Percentiles rank a stretch among this genome's conserved stretches.
Conservation (phyloP, 139 green algal species). For the Chlorella sorokiniana region DNA sequence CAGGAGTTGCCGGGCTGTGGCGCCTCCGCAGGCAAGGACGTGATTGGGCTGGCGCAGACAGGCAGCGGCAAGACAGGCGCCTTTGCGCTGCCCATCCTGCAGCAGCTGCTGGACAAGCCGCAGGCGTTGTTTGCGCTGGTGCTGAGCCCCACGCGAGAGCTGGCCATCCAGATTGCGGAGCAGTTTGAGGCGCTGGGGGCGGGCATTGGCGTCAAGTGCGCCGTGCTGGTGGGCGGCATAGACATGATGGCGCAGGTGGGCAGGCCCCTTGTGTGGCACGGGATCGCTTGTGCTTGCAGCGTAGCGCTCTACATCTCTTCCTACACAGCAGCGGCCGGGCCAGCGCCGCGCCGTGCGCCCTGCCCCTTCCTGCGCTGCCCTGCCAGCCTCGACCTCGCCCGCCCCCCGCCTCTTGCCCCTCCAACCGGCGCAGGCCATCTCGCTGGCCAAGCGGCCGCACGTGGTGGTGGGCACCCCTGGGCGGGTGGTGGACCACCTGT, state of each 20-base stretch:
- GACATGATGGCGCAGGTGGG: conserved; percentile 95
- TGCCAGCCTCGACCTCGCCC: background rate
- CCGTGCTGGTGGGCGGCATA: conserved; percentile 95
- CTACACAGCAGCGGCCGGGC: background rate
- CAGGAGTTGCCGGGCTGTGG: too few relatives aligned
- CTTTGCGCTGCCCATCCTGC: conserved; percentile 96
- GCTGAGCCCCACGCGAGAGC: conserved; percentile 95
- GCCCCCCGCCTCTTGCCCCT: background rate
- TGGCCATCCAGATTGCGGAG: conserved; percentile 98
- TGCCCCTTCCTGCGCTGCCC: background rate
- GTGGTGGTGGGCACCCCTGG: conserved; percentile 96
- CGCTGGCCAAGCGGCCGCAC: conserved; percentile 91
- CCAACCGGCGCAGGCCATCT: conserved; percentile 88
- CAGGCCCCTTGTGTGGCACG: background rate
- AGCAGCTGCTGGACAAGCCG: conserved; percentile 90
- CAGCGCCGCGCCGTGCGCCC: background rate
- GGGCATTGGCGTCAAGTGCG: conserved; percentile 86
- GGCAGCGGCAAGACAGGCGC: conserved; percentile 97
- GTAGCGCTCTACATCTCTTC: too few relatives aligned
- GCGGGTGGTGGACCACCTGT: conserved; percentile 96
- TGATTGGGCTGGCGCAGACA: conserved; percentile 98
- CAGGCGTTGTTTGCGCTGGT: conserved; percentile 91
- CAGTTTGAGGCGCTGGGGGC: conserved; percentile 96
- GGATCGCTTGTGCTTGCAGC: too few relatives aligned
- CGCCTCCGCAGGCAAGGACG: conserved; percentile 86